Evolutionary conservation across 345 rosid genomes (phyloP).

Genomic region (Eucalyptus cloeziana): DNA sequence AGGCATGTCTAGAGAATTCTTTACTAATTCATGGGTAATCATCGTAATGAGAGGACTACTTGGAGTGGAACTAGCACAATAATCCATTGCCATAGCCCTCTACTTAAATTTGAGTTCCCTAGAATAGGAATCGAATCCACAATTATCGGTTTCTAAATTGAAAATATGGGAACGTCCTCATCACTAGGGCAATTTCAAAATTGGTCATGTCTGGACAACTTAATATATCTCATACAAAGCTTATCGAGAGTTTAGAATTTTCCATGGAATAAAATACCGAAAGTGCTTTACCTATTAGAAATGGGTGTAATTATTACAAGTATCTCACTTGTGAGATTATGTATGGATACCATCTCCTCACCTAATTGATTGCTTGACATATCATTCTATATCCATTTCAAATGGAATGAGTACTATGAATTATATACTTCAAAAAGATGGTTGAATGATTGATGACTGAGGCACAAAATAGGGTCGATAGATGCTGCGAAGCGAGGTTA

Average conservation of each 20-base stretch:
- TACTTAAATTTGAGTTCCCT: not conserved
- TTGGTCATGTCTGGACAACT: not conserved
- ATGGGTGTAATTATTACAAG: not conserved
- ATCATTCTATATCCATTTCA: not conserved
- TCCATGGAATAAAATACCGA: not conserved
- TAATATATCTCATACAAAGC: not conserved
- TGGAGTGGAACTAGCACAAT: not conserved
- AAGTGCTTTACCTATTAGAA: not conserved
- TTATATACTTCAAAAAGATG: no score
- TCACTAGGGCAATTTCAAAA: not conserved
- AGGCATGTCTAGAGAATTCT: not conserved
- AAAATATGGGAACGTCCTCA: not conserved
- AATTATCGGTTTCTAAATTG: not conserved
- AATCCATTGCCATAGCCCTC: fast-evolving
- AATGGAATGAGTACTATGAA: no score
- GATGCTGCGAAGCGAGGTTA: no score
- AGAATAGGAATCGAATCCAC: not conserved
- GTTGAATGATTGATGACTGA: no score
- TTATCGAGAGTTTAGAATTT: not conserved
- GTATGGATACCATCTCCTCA: not conserved
- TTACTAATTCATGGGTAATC: not conserved
- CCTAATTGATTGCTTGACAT: not conserved
- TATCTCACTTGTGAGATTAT: not conserved
- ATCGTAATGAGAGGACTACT: not conserved
- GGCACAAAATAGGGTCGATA: no score